Base-by-base conservation (phyloP, 1,284 basidiomycete genomes). In the Apiotrichum porosum region DNA sequence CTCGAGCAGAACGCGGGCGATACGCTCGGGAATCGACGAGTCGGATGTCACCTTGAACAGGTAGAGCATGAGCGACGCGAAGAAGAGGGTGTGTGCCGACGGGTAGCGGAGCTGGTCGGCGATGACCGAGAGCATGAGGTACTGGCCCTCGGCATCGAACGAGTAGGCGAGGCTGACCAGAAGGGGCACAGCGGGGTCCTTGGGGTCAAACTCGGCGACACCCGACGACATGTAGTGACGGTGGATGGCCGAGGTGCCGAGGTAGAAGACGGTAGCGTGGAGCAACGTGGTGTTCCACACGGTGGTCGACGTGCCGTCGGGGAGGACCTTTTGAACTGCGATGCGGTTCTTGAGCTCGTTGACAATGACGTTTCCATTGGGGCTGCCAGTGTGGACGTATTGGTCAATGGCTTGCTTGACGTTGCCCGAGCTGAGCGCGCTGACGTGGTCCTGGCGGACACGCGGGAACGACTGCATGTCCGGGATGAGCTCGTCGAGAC, bases 81-180 rank as follows among this genome's bases (percentile, higher is more conserved):
- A 97, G 89, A 91, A 97, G 70, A 88, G 85, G 43, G 91, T 97
- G 75, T 94, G 91, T n/a, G 90, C 88, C 63, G 91, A 92, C 28
- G 91, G 90, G 78, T 90, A 93, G 63, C 95, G 88, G 53, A 98
- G 78, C 72, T 98, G 94, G 64, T 95, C 82, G 31, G 91, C 85
- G 65, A 92, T 85, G 17, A 91, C 84, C 57, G 85, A 89, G 57
- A 97, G 77, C 57, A 98, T 78, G 70, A 97, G 84, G 75, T 95
- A 90, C 80, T 95, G 88, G 59, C 88, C 91, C 82, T 98, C 95
- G 34, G 84, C 81, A 63, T 97, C 92, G 54, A 95, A 76, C 56
- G 88, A 86, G 51, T 80, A 79, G 34, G 87, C 83, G 49, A 97
- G 78, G 69, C 86, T 86, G 62, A 85, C 83, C 58, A 97, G 75